phyloP scores from a whole-genome alignment of 2,329 filamentous ascomycete genomes.

The Cytospora chrysosperma region DNA sequence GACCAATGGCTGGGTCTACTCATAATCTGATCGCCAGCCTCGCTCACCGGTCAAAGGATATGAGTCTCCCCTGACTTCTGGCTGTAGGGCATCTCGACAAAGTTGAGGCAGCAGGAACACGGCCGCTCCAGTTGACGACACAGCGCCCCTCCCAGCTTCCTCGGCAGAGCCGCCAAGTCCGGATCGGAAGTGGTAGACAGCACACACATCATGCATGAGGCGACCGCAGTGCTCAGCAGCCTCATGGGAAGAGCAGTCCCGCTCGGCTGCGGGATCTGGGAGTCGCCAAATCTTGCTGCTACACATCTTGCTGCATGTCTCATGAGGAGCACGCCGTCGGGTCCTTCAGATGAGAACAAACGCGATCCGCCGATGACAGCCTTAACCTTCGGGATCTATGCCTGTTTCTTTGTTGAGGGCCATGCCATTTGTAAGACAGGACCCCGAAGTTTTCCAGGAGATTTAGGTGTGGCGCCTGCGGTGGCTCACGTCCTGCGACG shows the following conservation, averaged over 20 bases:
- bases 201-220: background rate
- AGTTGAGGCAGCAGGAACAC: background rate
- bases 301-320: constrained; percentile 25
- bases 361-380: constrained; percentile 2
- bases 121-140: background rate
- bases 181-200: background rate
- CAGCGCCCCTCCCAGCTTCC: background rate
- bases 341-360: constrained; percentile 14
- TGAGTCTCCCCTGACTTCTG: background rate
- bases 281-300: constrained; percentile 23
- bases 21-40: background rate
- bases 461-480: constrained; percentile 20
- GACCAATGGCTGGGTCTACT: background rate
- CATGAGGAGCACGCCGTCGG: constrained; percentile 18
- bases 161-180: background rate
- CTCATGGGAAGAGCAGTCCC: constrained; percentile 13
- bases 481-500: constrained; percentile 13
- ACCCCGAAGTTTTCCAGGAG: constrained; percentile 6
- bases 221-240: constrained; percentile 10
- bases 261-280: constrained; percentile 21
- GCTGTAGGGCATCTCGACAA: background rate
- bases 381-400: constrained; percentile 8
- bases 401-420: background rate
- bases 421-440: constrained; percentile 17
- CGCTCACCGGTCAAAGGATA: background rate